phyloP scores from a whole-genome alignment of 23 red algal genomes.

The Gracilaria caudata region DNA sequence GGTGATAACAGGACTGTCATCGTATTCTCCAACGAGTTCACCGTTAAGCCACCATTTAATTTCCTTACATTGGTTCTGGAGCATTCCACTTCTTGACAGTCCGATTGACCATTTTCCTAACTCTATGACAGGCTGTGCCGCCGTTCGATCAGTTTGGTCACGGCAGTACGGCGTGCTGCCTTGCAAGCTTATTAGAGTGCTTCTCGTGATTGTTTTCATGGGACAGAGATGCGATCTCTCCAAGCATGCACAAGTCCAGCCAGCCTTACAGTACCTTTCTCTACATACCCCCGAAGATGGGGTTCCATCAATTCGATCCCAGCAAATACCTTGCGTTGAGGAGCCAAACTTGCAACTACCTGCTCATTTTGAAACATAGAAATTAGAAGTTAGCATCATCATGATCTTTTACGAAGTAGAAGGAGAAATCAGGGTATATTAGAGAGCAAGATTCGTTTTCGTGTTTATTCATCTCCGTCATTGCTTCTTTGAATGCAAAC shows the following conservation, averaged over 20 bases:
- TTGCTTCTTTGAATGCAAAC: not conserved
- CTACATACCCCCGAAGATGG: conserved; percentile 28
- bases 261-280: conserved; percentile 42
- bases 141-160: conserved; percentile 9
- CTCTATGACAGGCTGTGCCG: conserved; percentile 6
- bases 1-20: conserved; percentile 15
- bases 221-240: conserved; percentile 60
- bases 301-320: conserved; percentile 17
- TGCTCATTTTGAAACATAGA: not conserved
- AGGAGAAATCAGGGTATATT: not conserved
- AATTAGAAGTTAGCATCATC: not conserved
- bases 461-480: not conserved
- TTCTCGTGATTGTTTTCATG: conserved; percentile 11
- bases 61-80: conserved; percentile 35
- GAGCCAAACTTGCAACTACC: conserved; percentile 20
- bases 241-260: conserved; percentile 62
- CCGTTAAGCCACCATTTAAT: conserved; percentile 53
- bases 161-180: conserved; percentile 2
- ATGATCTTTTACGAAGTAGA: not conserved
- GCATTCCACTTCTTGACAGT: conserved; percentile 24
- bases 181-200: not conserved
- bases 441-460: not conserved
- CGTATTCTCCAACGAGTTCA: conserved; percentile 37
- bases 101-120: conserved; percentile 29
- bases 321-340: not conserved